Evolutionary conservation across 345 rosid species (phyloP), one percentile per base, ranked within the genome.

Genomic region (Psidium guajava): DNA sequence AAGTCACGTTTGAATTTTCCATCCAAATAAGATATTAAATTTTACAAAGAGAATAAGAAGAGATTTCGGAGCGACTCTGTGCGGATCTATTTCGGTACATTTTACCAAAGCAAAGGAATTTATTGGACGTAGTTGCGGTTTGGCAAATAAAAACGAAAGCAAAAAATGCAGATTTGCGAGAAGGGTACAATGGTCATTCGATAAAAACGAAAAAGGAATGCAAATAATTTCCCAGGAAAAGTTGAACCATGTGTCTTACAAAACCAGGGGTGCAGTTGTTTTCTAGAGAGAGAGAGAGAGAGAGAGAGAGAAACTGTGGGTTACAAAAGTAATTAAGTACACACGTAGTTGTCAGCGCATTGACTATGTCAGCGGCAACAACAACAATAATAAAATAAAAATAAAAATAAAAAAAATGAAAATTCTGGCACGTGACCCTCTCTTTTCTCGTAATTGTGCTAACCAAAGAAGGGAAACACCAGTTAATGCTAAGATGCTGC

Each of bases 201-300:
- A 21, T 1, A 36, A 21, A 22, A 10, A 36, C 22, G 0, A 1
- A 9, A 16, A 73, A 0, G 1, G 6, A 1, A 0, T n/a, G 82
- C n/a, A 10, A 73, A 21, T 2, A 0, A 0, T 2, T 28, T 18
- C 22, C 75, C 21, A 11, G 22, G 10, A 0, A 32, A 16, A 10
- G 6, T 8, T 1, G 44, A 11, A 9, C 47, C 25, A 5, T 10
- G 82, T 36, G 53, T 28, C 2, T 51, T 24, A 81, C 58, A 88
- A 88, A 83, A 87, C 90, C 74, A 54, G 86, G 90, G 92, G 92
- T 85, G 92, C 92, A 61, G 89, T 84, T 85, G 91, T 51, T 88
- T 90, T 81, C 28, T 6, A 9, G 6, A 51, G 27, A 11, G 28
- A 18, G 13, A 49, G 24, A 25, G 42, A 9, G 6, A 51, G 27